Conservation (phyloP, 2,329 filamentous ascomycete genomes). For the Gremmenia infestans region DNA sequence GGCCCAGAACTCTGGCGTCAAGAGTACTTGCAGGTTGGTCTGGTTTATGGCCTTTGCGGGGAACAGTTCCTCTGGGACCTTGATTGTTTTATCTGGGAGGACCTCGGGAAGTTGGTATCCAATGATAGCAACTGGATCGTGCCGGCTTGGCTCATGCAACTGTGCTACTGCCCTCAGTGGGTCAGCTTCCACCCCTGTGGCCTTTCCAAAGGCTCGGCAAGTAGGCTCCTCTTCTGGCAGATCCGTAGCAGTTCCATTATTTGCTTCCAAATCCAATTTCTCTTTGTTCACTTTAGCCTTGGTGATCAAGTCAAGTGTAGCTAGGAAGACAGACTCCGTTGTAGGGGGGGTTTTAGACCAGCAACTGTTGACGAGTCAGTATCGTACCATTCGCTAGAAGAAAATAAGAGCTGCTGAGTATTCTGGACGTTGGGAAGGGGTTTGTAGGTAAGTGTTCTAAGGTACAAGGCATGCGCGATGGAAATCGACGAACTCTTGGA, state of each 20-base stretch:
- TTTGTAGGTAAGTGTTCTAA: background rate
- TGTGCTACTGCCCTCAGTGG: slow-evolving; percentile 8
- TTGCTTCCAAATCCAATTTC: background rate
- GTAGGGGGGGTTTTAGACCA: too few relatives aligned
- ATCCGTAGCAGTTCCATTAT: too few relatives aligned
- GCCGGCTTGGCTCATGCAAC: background rate
- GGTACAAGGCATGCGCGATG: background rate
- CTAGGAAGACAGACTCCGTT: too few relatives aligned
- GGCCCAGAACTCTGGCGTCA: slow-evolving; percentile 10
- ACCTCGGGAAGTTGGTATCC: background rate
- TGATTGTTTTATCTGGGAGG: background rate
- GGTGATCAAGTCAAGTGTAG: too few relatives aligned
- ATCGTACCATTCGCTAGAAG: too few relatives aligned
- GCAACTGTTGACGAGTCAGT: too few relatives aligned
- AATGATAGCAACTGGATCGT: background rate
- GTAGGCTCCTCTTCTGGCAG: too few relatives aligned
- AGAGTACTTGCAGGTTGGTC: slow-evolving; percentile 7
- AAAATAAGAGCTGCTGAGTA: background rate
- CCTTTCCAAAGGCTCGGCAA: too few relatives aligned
- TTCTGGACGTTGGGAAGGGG: background rate
- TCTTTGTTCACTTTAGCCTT: too few relatives aligned
- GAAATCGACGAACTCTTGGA: background rate
- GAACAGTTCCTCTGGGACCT: background rate
- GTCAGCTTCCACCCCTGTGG: background rate
- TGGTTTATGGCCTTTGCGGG: slow-evolving; percentile 3